Evolutionary conservation across 192 early-diverging fungal species (phyloP).

Genomic region (Hyaloraphidium curvatum): DNA sequence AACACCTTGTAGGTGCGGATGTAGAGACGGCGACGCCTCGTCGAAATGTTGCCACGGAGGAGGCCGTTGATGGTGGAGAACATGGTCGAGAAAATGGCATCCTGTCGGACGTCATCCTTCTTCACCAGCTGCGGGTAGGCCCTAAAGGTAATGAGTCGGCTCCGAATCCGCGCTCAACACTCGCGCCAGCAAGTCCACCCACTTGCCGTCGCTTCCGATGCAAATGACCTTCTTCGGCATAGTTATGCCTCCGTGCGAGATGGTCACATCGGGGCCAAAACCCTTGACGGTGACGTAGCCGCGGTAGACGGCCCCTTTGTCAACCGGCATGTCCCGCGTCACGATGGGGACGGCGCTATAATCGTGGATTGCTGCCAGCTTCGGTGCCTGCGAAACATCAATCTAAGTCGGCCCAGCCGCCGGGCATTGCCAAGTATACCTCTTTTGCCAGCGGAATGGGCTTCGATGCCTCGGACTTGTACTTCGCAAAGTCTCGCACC

Average conservation of each 20-base stretch:
- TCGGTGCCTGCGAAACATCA: not conserved
- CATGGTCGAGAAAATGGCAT: constrained; percentile 45
- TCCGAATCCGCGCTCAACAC: no score
- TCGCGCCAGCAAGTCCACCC: no score
- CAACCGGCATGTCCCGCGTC: not conserved
- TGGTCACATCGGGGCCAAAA: not conserved
- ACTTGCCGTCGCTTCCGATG: not conserved
- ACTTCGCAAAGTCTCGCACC: no score
- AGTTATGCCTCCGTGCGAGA: not conserved
- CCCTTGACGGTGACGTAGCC: not conserved
- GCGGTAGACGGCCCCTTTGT: not conserved
- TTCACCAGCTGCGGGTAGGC: constrained; percentile 15
- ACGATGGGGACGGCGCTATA: not conserved
- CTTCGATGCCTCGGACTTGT: no score
- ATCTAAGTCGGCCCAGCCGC: not conserved
- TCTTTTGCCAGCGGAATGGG: no score
- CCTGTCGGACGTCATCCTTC: constrained; percentile 58
- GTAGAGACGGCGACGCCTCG: constrained; percentile 20
- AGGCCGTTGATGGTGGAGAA: constrained; percentile 43
- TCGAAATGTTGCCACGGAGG: constrained; percentile 22
- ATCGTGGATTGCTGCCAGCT: not conserved
- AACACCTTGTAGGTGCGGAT: constrained; percentile 38
- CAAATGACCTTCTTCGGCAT: constrained; percentile 1
- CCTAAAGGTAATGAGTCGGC: no score
- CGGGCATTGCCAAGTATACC: no score